Evolutionary conservation across 2,329 filamentous ascomycete genomes (phyloP), one percentile per base, ranked within the genome.

Genomic region (Xylaria polymorpha): DNA sequence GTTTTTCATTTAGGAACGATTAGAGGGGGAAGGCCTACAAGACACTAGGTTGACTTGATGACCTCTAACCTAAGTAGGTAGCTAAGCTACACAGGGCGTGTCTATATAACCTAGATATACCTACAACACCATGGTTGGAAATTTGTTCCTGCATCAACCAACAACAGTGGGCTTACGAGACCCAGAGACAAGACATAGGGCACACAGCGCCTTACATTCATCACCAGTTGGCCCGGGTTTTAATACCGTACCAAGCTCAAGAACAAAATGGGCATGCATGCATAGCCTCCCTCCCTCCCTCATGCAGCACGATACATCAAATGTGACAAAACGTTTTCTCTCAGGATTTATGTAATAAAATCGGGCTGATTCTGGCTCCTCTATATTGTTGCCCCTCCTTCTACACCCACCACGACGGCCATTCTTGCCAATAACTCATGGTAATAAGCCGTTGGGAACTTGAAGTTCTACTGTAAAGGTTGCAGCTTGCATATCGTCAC

Each of bases 401-500:
- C 18, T 22, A 46, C 43, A 12, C 43, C 22, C 14, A 15, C 20
- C 20, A 20, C 35, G 8, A 6, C 35, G 3, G 7, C 35, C 35
- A 37, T 37, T 12, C 39, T 35, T 20, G n/a, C 48, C 20, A 29
- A 50, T 37, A 37, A 55, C 25, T 59, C 18, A 22, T 15, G 25
- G 35, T 59, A 37, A 37, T 14, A 25, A 46, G 18, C 43, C 18
- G 62, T 39, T 44, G n/a, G n/a, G 18, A 18, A 8, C 7, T 22
- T 25, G 2, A 9, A 39, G n/a, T 32, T 10, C n/a, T n/a, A n/a
- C n/a, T n/a, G n/a, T 5, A 9, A n/a, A 43, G 55, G 25, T 43
- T 60, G 64, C 65, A 58, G 59, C 50, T 59, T 59, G 60, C 51
- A 50, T 44, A 22, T 51, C 60, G 60, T 43, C 41, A 58, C 60